Evolutionary conservation across 352 stramenopile species (phyloP).

Genomic region (Peronospora belbahrii): DNA sequence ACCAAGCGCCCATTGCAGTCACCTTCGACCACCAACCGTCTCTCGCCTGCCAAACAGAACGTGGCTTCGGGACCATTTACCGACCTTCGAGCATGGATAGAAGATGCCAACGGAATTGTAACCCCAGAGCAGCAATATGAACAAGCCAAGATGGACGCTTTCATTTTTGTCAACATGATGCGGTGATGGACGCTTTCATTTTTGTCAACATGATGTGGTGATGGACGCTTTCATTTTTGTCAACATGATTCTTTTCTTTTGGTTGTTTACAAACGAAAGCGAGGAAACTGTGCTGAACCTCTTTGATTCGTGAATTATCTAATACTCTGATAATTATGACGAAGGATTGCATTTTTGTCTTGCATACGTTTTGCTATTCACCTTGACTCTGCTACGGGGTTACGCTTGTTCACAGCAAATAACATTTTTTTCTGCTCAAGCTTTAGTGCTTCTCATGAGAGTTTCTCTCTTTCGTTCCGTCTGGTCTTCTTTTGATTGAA

Average conservation of each 20-base stretch:
- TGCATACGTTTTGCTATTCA: slow-evolving; percentile 9
- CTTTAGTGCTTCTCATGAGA: slow-evolving; percentile 14
- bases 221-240: slow-evolving; percentile 44
- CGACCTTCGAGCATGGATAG: slow-evolving; percentile 17
- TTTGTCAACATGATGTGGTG: slow-evolving; percentile 43
- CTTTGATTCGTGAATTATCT: slow-evolving; percentile 5
- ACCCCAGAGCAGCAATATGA: slow-evolving; percentile 25
- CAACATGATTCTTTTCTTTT: slow-evolving; percentile 11
- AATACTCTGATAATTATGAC: slow-evolving; percentile 20
- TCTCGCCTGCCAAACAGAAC: slow-evolving; percentile 22
- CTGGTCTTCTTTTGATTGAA: slow-evolving; percentile 2
- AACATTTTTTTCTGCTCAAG: slow-evolving; percentile 11
- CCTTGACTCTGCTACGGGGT: slow-evolving; percentile 1
- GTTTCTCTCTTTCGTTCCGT: slow-evolving; percentile 4
- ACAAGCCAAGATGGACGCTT: slow-evolving; percentile 38
- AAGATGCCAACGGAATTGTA: slow-evolving; percentile 10
- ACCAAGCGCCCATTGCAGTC: slow-evolving; percentile 28
- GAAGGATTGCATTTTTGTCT: neutral
- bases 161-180: slow-evolving; percentile 41
- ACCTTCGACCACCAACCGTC: slow-evolving; percentile 23
- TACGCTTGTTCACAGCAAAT: slow-evolving; percentile 13
- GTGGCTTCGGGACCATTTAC: slow-evolving; percentile 13
- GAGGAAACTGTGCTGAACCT: neutral
- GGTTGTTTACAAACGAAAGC: neutral
- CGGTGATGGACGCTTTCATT: slow-evolving; percentile 45